Evolutionary conservation across 179 eudicot genomes (phyloP).

Genomic region (Monotropa hypopitys): DNA sequence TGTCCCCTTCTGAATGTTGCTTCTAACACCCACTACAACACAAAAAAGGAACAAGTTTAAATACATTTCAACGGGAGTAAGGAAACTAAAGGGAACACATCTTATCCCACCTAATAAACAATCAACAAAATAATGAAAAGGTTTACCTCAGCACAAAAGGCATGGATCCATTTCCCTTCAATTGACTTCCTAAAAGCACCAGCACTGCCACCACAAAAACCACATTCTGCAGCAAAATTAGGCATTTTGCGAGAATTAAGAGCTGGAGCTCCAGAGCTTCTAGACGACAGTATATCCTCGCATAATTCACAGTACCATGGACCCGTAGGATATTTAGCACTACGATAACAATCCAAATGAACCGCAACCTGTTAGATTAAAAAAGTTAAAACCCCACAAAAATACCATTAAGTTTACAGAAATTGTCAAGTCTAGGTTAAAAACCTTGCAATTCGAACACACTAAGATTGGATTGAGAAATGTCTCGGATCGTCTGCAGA

Average conservation of each 20-base stretch:
- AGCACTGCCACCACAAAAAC: slow-evolving; percentile 64
- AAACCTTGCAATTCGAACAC: slow-evolving; percentile 90
- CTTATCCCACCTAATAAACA: background rate
- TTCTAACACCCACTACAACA: slow-evolving; percentile 80
- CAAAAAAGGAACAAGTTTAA: background rate
- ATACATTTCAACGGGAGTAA: background rate
- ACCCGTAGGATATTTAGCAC: slow-evolving; percentile 63
- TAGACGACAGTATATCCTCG: slow-evolving; percentile 46
- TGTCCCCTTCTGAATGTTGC: slow-evolving; percentile 88
- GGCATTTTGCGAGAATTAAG: slow-evolving; percentile 37
- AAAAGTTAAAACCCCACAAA: slow-evolving; percentile 10
- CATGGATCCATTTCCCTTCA: slow-evolving; percentile 87
- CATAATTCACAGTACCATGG: slow-evolving; percentile 97
- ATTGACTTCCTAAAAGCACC: slow-evolving; percentile 91
- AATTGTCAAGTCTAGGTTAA: slow-evolving; percentile 2
- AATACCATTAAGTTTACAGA: background rate
- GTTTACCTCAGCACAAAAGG: slow-evolving; percentile 89
- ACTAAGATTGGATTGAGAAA: slow-evolving; percentile 63
- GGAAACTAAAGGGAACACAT: background rate
- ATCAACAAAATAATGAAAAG: slow-evolving; percentile 9
- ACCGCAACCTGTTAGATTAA: slow-evolving; percentile 60
- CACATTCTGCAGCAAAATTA: slow-evolving; percentile 51
- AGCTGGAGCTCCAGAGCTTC: slow-evolving; percentile 27
- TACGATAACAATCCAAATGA: slow-evolving; percentile 83
- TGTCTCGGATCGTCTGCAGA: slow-evolving; percentile 78